phyloP scores from a whole-genome alignment of 176 grass and related monocot species.

The Avena eriantha region DNA sequence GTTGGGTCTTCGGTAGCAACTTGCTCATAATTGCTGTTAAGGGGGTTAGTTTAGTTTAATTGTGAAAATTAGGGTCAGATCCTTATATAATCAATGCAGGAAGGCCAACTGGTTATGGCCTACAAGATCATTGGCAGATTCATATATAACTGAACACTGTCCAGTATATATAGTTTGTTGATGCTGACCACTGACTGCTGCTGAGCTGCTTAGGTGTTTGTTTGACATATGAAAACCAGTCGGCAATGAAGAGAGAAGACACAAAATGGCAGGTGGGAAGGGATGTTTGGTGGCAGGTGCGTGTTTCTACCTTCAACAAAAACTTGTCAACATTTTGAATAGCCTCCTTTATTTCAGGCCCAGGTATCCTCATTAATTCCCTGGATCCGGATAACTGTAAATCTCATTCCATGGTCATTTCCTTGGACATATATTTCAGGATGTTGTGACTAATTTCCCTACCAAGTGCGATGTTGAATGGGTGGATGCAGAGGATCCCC shows the following conservation, averaged over 20 bases:
- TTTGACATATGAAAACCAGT: slow-evolving; percentile 83
- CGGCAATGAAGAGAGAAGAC: slow-evolving; percentile 77
- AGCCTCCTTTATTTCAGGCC: background rate
- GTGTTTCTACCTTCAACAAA: slow-evolving; percentile 14
- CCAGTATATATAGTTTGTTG: slow-evolving; percentile 12
- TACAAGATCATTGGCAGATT: background rate
- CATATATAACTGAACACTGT: slow-evolving; percentile 9
- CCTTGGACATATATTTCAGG: slow-evolving; percentile 55
- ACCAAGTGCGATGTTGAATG: slow-evolving; percentile 94
- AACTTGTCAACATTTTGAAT: slow-evolving; percentile 7
- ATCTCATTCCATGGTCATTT: slow-evolving; percentile 13
- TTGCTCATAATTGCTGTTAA: background rate
- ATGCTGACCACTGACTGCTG: slow-evolving; percentile 9
- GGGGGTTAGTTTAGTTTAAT: background rate
- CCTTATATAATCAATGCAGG: background rate
- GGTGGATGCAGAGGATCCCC: slow-evolving; percentile 98
- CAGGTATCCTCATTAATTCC: background rate
- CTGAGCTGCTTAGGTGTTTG: slow-evolving; percentile 62
- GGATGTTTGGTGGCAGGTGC: slow-evolving; percentile 98
- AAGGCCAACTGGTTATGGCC: background rate
- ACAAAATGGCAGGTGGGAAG: slow-evolving; percentile 82
- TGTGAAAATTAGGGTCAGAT: background rate
- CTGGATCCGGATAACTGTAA: background rate
- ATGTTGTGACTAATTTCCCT: slow-evolving; percentile 79
- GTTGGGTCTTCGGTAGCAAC: background rate